Evolutionary conservation across 1,139 yeast species (phyloP).

Genomic region (Blastobotrys raffinosifermentans): DNA sequence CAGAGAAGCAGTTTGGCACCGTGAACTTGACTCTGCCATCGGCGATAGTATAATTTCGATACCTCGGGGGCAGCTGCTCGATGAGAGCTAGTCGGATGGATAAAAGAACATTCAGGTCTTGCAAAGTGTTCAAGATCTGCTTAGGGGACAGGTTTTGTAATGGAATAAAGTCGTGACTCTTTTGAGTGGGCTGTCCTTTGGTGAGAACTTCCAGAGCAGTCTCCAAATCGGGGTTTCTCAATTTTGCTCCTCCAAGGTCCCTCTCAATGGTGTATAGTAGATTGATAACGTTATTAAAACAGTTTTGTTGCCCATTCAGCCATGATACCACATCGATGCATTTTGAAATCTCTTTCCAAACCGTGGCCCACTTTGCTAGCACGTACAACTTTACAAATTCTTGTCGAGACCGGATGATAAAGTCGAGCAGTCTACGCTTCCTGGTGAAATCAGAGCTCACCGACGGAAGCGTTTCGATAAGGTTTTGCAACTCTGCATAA

Average conservation of each 20-base stretch:
- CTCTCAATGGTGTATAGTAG: constrained; percentile 56
- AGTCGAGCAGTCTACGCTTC: constrained; percentile 61
- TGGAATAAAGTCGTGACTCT: constrained; percentile 56
- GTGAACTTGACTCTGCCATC: constrained; percentile 73
- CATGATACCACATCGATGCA: constrained; percentile 83
- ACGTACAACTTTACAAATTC: constrained; percentile 82
- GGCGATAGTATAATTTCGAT: constrained; percentile 55
- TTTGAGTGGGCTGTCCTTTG: constrained; percentile 70
- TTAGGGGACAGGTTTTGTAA: constrained; percentile 48
- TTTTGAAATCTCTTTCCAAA: constrained; percentile 60
- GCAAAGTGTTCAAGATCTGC: constrained; percentile 56
- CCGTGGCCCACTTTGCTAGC: constrained; percentile 78
- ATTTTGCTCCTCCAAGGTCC: constrained; percentile 71
- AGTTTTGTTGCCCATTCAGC: constrained; percentile 75
- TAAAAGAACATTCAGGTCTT: constrained; percentile 65
- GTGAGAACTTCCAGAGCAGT: constrained; percentile 83
- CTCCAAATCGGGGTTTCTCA: constrained; percentile 82
- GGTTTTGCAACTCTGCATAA: constrained; percentile 55
- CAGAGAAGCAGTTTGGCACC: constrained; percentile 60
- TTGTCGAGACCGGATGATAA: constrained; percentile 66
- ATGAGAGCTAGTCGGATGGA: constrained; percentile 71
- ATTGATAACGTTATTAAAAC: constrained; percentile 58
- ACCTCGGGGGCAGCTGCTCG: constrained; percentile 53
- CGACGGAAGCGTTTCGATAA: constrained; percentile 54
- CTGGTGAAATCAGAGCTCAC: constrained; percentile 54